Evolutionary conservation across 257 asterid genomes (phyloP), one percentile per base, ranked within the genome.

Genomic region (Solanum bulbocastanum): DNA sequence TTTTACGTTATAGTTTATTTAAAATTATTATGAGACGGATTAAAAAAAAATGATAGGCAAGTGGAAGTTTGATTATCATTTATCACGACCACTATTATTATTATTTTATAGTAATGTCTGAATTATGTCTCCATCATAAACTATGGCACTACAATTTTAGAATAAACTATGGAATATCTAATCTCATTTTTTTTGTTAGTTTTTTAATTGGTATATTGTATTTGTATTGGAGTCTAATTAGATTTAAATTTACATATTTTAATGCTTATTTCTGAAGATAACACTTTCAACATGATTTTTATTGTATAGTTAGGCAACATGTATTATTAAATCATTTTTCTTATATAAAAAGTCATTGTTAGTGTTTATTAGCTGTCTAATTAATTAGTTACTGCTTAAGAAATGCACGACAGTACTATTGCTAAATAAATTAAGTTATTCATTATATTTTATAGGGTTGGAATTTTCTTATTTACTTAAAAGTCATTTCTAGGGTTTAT

Each of bases 221-320:
- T 52, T 52, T 18, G 0, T 52, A 52, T 56, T 56, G 0, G 2
- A 60, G 1, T 60, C 1, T 1, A 0, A 23, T 62, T 23, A 62
- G 0, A 62, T 62, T 4, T 60, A 4, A 60, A 60, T 60, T 22
- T 1, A 0, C 0, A 5, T 9, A 60, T 1, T 58, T 3, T 3
- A 22, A 9, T 20, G 5, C 11, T 20, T 8, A 22, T 58, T 58
- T 58, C 0, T 5, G 1, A 10, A 22, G 2, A 22, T 4, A 60
- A 22, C 1, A 0, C 15, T 23, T 2, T 4, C 0, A 10, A 62
- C 0, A 62, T 23, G 14, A 4, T 62, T 62, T 60, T 60, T 0
- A 9, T 35, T 4, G 3, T 72, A 72, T 72, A 8, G 2, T 35
- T 35, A 72, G 0, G 46, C 15, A 35, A 73, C 27, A 69, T 4